phyloP scores from a whole-genome alignment of 352 stramenopile genomes.

The Phytophthora pistaciae region DNA sequence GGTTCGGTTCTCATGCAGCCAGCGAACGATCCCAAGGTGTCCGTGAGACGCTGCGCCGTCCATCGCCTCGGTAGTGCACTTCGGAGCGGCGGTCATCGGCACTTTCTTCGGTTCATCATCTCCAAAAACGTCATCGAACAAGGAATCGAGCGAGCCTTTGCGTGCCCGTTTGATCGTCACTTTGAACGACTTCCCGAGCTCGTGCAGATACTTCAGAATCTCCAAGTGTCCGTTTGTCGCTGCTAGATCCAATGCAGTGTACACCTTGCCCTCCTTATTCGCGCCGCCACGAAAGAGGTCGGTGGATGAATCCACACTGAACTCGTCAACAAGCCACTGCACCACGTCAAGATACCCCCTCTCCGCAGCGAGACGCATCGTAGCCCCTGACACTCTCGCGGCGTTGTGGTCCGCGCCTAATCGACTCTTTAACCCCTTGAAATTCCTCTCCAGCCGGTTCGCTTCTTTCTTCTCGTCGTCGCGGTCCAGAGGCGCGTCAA shows the following conservation, averaged over 20 bases:
- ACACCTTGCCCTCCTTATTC: background rate
- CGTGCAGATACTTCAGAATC: slow-evolving; percentile 14
- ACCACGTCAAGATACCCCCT: slow-evolving; percentile 3
- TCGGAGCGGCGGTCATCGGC: background rate
- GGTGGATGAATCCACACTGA: background rate
- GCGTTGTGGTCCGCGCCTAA: background rate
- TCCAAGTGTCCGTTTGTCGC: slow-evolving; percentile 11
- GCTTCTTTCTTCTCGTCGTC: slow-evolving; percentile 7
- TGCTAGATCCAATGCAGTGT: slow-evolving; percentile 9
- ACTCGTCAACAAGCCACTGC: slow-evolving; percentile 7
- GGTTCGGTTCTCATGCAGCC: slow-evolving; percentile 16
- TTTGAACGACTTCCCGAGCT: background rate
- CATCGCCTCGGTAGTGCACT: background rate
- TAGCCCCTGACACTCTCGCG: background rate
- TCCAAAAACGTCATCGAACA: background rate
- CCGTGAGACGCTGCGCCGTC: background rate
- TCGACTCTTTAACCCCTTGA: background rate
- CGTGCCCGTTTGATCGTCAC: background rate
- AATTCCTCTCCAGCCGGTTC: background rate
- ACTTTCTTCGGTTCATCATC: background rate
- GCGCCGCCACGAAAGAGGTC: slow-evolving; percentile 1
- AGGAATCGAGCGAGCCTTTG: background rate
- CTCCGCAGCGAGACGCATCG: slow-evolving; percentile 2
- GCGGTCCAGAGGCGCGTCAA: slow-evolving; percentile 2
- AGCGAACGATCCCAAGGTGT: slow-evolving; percentile 3